These are phyloP conservation scores for Physcomitrellopsis africana DNA, from an alignment of 225 moss, liverwort and hornwort genomes.

Conservation along the genomic window DNA sequence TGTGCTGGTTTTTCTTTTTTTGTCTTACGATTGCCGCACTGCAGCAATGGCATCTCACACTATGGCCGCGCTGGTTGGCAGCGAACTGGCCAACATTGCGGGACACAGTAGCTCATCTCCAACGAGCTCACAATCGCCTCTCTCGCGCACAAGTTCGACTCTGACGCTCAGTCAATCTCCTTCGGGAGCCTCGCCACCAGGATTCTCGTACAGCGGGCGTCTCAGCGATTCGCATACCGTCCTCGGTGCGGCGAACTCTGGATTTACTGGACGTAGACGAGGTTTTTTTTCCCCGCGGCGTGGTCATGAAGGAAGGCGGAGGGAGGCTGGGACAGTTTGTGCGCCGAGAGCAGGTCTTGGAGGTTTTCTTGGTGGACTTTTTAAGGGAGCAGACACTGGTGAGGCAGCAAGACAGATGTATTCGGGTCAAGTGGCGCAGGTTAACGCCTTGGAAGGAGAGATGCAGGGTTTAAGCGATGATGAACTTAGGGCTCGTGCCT, in stretches of 20 bases:
- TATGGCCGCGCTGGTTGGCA: constrained; percentile 70
- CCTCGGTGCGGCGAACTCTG: constrained; percentile 45
- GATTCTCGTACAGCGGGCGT: constrained; percentile 38
- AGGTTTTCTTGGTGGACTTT: constrained; percentile 82
- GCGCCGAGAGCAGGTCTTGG: constrained; percentile 65
- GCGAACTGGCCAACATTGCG: constrained; percentile 68
- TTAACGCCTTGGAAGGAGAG: constrained; percentile 64
- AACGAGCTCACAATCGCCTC: constrained; percentile 38
- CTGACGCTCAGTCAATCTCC: constrained; percentile 56
- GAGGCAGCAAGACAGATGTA: constrained; percentile 83
- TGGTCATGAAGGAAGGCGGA: constrained; percentile 40
- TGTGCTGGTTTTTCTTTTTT: background rate
- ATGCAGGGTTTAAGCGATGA: constrained; percentile 69
- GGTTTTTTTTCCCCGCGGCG: constrained; percentile 45
- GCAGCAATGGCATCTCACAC: constrained; percentile 78
- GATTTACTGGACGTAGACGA: constrained; percentile 47
- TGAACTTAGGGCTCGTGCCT: constrained; percentile 61
- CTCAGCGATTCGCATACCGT: constrained; percentile 44
- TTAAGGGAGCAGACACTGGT: constrained; percentile 79
- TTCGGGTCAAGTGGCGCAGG: constrained; percentile 51
- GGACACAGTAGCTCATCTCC: constrained; percentile 47
- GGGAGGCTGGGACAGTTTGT: constrained; percentile 35
- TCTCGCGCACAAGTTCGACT: constrained; percentile 43
- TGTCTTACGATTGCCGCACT: background rate
- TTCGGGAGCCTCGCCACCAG: constrained; percentile 41